A percentile compares a stretch with the other conserved stretches of the same genome.
Conservation (phyloP, 768 basidiomycete species). For the Rossbeevera mucosa region DNA sequence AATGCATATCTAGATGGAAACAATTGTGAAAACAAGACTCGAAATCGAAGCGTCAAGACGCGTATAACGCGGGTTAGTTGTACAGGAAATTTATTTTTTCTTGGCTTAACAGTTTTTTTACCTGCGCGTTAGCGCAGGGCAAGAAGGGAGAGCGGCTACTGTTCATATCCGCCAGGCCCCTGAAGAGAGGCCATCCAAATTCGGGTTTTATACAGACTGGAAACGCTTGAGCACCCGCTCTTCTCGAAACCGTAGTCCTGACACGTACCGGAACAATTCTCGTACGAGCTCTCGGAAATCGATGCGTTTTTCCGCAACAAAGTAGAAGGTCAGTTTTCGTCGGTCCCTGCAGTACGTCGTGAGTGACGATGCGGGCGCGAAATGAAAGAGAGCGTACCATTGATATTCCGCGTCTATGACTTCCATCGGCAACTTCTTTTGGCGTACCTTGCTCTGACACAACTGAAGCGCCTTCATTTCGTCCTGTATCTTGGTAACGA, state of each 20-base stretch:
- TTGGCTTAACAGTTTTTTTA: conserved; percentile 2
- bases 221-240: neutral
- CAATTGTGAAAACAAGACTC: conserved; percentile 6
- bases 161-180: conserved; percentile 42
- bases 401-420: conserved; percentile 99
- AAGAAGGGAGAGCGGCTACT: conserved; percentile 25
- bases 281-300: conserved; percentile 95
- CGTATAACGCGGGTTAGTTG: conserved; percentile 17
- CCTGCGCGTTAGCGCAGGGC: neutral
- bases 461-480: conserved; percentile 89
- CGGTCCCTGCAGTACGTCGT: conserved; percentile 65
- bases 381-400: conserved; percentile 53
- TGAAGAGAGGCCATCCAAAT: conserved; percentile 93
- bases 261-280: conserved; percentile 76
- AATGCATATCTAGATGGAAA: conserved; percentile 32
- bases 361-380: neutral
- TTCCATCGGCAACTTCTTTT: conserved; percentile 96
- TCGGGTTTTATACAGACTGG: conserved; percentile 84
- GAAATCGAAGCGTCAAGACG: conserved; percentile 17
- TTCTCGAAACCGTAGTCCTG: neutral
- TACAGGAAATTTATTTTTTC: neutral
- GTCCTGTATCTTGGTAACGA: conserved; percentile 82
- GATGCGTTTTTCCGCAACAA: conserved; percentile 91
- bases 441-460: conserved; percentile 87
- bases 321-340: conserved; percentile 97